Percentiles rank a stretch among this genome's conserved stretches.
These are phyloP conservation scores for Apophysomyces variabilis DNA, from an alignment of 371 early-diverging fungal species.

Conservation along the genomic window DNA sequence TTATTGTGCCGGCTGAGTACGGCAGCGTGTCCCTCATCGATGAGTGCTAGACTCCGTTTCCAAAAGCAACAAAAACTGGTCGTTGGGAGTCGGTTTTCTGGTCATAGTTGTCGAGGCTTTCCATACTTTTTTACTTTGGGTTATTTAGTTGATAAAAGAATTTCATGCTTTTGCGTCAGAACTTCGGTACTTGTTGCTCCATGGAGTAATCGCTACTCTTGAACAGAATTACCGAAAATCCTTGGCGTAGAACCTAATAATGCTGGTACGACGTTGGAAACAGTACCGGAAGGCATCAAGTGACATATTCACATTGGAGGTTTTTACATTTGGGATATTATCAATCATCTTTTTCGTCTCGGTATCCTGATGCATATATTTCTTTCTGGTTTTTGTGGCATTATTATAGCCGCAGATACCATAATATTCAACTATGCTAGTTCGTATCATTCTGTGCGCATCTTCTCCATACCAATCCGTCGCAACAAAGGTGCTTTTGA, in stretches of 20 bases:
- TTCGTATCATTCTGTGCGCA: neutral
- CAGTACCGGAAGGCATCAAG: slow-evolving; percentile 10
- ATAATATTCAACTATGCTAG: slow-evolving; percentile 16
- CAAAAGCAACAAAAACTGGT: neutral
- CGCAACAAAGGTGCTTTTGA: slow-evolving; percentile 17
- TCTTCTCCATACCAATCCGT: slow-evolving; percentile 8
- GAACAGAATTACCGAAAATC: neutral
- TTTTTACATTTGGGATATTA: slow-evolving; percentile 1
- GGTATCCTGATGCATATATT: neutral
- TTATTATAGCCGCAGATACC: slow-evolving; percentile 15
- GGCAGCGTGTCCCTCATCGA: neutral
- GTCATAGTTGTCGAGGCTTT: neutral
- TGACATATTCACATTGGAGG: neutral
- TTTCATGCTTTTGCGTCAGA: neutral
- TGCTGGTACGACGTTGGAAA: neutral
- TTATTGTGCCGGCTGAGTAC: neutral
- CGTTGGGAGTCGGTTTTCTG: neutral
- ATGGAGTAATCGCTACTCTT: neutral
- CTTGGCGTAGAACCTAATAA: slow-evolving; percentile 1
- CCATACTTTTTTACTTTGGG: neutral
- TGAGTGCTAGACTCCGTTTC: neutral
- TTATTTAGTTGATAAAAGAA: neutral
- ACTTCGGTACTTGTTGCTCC: slow-evolving; percentile 12
- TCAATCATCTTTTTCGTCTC: slow-evolving; percentile 9
- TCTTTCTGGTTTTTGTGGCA: slow-evolving; percentile 4